Evolutionary conservation across 148 eudicot genomes (phyloP), one percentile per base, ranked within the genome.

Genomic region (Selenicereus undatus): DNA sequence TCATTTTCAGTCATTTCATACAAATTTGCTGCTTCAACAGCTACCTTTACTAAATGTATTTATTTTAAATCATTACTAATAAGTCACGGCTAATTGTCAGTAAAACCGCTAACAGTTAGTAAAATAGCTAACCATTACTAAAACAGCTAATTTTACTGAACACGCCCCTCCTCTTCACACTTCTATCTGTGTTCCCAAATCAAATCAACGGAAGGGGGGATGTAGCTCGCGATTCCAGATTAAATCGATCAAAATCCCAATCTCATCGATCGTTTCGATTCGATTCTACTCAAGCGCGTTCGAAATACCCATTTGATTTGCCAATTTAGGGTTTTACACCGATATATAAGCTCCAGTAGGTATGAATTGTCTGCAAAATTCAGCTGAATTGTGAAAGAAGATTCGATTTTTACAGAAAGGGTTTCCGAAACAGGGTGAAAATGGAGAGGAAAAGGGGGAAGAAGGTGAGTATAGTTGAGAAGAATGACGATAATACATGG

Each of bases 401-500:
- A 76, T 62, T 51, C 11, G 70, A 69, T 78, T 54, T 29, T 42
- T 48, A 64, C 26, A 79, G 43, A 58, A 32, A 58, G 45, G 39
- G 62, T 62, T 54, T 54, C 18, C 20, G 10, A 45, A 21, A 12
- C 68, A 50, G 75, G 73, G 75, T 69, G 13, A 39, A 39, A 39
- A 90, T 83, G 90, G 84, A 77, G 65, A 79, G 78, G 76, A 78
- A 74, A 77, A 88, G 56, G 84, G 85, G 64, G 73, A 74, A 56
- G 68, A 85, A 89, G 71, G 80, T 69, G 39, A 64, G 42, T 11
- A 78, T 71, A 52, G 21, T 70, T 70, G 89, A 79, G 50, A 54
- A 83, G 24, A 85, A 82, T 30, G 86, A 80, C 13, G 77, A 86
- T 71, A 82, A 79, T 77, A 78, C 86, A 58, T 94, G 97, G 95